Evolutionary conservation across 2,329 filamentous ascomycete genomes (phyloP), one percentile per base, ranked within the genome.

Genomic region (Colletotrichum trifolii): DNA sequence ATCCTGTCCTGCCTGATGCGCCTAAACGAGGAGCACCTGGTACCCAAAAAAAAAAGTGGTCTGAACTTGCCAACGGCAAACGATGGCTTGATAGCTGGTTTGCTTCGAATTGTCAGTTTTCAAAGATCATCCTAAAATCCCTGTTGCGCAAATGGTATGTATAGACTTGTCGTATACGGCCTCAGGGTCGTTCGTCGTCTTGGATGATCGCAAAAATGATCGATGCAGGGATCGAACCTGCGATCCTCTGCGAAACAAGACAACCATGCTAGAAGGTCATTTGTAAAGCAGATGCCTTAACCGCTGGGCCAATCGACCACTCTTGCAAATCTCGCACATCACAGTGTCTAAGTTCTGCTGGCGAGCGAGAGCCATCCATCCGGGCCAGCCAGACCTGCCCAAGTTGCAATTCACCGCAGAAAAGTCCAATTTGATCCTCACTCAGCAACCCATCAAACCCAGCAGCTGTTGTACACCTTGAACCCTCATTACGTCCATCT

Each of bases 221-320:
- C 75, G 77, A 73, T 73, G 76, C 77, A 79, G 78, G 78, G 76
- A 74, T 80, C 77, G 78, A 80, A 80, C 77, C 77, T 79, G 77
- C 75, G 78, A 79, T 75, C 77, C 74, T 77, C 71, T 76, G 76
- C 73, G 77, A 7, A 13, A 12, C 7, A 12, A 2, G 17, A 17
- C 17, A 17, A 17, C 2, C 17, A 1, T 17, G 17, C 17, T 17
- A 17, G 17, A 17, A 3, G 17, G 17, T 17, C 17, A 0, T 4
- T 15, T 79, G 77, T 79, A 79, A 79, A 74, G 72, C 75, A 76
- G 70, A 76, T 73, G 74, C 74, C 73, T 73, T 78, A 73, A 78
- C 77, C 77, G 70, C 77, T 79, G 73, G 73, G 73, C 77, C 73
- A 78, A 71, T 73, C 74, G 74, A 74, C 73, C 73, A 50, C 45